Conservation (phyloP, 2,329 filamentous ascomycete species). For the Fusarium nygamai region DNA sequence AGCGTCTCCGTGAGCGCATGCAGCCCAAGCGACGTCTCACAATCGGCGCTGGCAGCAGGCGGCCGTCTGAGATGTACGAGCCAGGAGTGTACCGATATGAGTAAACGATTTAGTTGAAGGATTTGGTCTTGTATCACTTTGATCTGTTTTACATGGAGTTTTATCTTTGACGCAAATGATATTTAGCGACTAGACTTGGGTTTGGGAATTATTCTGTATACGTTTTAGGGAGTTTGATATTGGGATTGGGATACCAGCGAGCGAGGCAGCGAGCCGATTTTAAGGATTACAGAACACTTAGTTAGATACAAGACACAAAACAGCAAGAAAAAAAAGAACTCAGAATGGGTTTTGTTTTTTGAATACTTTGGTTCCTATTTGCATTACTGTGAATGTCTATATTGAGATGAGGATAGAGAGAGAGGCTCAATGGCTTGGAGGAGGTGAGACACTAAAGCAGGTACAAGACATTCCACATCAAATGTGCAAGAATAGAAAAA, state of each 20-base stretch:
- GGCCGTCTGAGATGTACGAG: conserved; percentile 51
- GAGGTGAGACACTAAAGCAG: conserved; percentile 23
- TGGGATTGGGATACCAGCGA: conserved; percentile 26
- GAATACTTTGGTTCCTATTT: background rate
- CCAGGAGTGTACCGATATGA: conserved; percentile 54
- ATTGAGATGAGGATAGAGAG: too few species aligned
- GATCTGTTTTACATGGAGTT: conserved; percentile 16
- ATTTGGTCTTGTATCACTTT: conserved; percentile 37
- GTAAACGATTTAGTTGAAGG: conserved; percentile 40
- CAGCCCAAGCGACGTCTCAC: conserved; percentile 51
- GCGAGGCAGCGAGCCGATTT: conserved; percentile 12
- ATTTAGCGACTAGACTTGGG: conserved; percentile 29
- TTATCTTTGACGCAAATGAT: conserved; percentile 12
- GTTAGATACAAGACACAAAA: conserved; percentile 34
- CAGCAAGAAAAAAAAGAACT: conserved; percentile 28
- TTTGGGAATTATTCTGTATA: conserved; percentile 1
- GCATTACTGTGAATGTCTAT: background rate
- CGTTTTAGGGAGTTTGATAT: conserved; percentile 1
- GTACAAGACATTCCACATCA: conserved; percentile 1
- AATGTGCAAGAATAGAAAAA: background rate
- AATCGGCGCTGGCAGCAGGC: conserved; percentile 49
- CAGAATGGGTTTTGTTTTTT: conserved; percentile 26
- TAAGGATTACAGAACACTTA: conserved; percentile 30
- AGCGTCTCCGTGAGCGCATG: conserved; percentile 54
- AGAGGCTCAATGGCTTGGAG: background rate